phyloP scores from a whole-genome alignment of 2,329 filamentous ascomycete genomes.

The Cordyceps cicadae region DNA sequence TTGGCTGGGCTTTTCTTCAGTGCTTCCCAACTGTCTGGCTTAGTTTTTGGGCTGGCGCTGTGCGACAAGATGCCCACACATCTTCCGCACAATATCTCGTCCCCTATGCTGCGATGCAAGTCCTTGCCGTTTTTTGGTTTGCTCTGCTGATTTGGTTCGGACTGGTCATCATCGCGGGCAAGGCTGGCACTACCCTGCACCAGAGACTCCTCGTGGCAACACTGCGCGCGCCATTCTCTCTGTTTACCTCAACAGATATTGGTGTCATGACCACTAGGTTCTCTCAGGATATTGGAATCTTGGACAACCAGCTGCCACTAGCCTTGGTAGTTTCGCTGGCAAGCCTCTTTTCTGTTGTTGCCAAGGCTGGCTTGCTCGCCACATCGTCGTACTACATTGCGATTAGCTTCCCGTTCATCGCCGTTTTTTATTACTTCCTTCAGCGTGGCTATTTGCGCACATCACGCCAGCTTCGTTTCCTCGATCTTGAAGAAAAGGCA shows the following conservation, averaged over 20 bases:
- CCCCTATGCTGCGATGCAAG: slow-evolving; percentile 19
- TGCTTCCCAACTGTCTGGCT: slow-evolving; percentile 26
- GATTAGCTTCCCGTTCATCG: slow-evolving; percentile 34
- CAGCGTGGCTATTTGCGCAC: slow-evolving; percentile 34
- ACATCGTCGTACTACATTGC: slow-evolving; percentile 25
- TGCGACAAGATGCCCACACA: slow-evolving; percentile 2
- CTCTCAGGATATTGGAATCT: slow-evolving; percentile 34
- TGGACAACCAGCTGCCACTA: slow-evolving; percentile 33
- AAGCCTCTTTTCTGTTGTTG: slow-evolving; percentile 26
- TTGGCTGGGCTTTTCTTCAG: slow-evolving; percentile 21
- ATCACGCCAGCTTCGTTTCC: slow-evolving; percentile 32
- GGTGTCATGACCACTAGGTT: slow-evolving; percentile 37
- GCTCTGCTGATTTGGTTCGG: slow-evolving; percentile 21
- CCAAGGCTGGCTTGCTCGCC: slow-evolving; percentile 19
- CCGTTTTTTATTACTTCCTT: slow-evolving; percentile 34
- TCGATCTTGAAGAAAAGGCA: slow-evolving; percentile 34
- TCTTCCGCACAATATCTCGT: slow-evolving; percentile 19
- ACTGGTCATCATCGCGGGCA: slow-evolving; percentile 20
- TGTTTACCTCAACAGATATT: slow-evolving; percentile 31
- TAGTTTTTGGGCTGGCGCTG: slow-evolving; percentile 23
- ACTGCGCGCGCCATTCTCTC: slow-evolving; percentile 30
- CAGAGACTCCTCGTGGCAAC: slow-evolving; percentile 19
- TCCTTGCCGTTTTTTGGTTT: slow-evolving; percentile 17
- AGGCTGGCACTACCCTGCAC: slow-evolving; percentile 21
- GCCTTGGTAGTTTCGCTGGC: slow-evolving; percentile 25